Base-by-base conservation (phyloP, 768 basidiomycete genomes). In the Amanita phalloides region DNA sequence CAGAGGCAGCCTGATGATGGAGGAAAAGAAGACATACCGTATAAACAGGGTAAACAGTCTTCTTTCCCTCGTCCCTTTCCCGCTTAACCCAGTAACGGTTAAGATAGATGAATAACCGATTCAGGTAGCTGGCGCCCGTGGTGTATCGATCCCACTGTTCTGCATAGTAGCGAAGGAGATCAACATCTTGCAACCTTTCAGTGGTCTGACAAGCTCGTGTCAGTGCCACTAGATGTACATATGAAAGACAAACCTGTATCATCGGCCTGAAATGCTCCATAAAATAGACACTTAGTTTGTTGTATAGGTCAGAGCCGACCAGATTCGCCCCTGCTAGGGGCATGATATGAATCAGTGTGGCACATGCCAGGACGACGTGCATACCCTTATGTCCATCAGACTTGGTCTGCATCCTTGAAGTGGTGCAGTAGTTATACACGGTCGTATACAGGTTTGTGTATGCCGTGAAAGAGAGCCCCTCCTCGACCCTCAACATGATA, bases 71-170 rank as follows among this genome's bases (percentile, higher is more conserved):
- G 60, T 98, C 95, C 64, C 95, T 84, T 66, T 99, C 96, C 51
- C 96, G 81, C 70, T 96, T 98, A 45, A 99, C 96, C 96, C 96
- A 99, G 66, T 98, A 94, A 28, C 96, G 88, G 67, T 98, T 98
- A 53, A 99, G 79, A 69, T 98, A 98, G 8, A 90, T 90, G 73
- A 98, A 98, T 35, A 99, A 68, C 53, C 96, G 86, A 64, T 98
- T 95, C 64, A 98, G 85, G 64, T 93, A 98, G 65, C 90, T 93
- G 1, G 96, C 94, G 57, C 96, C 95, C 1, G 85, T 95, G 0
- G 96, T 99, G 67, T 98, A 98, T 41, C 92, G 79, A 64, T 92
- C 88, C 96, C 96, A 98, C 64, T 97, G 89, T 54, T 71, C 65
- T 3, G 90, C 92, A 62, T 98, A 99, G 66, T 90, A 98, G 60